Evolutionary conservation across 352 stramenopile species (phyloP).

Genomic region (Phytophthora rubi): DNA sequence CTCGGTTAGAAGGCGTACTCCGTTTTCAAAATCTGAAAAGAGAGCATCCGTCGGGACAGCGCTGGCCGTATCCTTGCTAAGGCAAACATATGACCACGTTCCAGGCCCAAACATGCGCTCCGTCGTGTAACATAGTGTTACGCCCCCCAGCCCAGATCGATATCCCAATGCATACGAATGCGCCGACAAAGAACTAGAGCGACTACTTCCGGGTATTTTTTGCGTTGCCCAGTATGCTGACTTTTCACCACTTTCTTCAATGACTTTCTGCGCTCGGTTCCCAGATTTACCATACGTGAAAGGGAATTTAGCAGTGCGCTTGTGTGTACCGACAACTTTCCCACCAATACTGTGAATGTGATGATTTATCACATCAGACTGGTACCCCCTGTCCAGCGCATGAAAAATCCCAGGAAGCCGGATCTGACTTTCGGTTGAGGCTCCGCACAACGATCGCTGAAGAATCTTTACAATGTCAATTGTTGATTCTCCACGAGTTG

Average conservation of each 20-base stretch:
- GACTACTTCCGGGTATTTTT: neutral
- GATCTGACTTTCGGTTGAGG: slow-evolving; percentile 9
- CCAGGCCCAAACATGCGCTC: neutral
- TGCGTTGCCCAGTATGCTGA: slow-evolving; percentile 4
- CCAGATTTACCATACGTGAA: slow-evolving; percentile 6
- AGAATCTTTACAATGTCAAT: slow-evolving; percentile 12
- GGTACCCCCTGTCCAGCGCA: neutral
- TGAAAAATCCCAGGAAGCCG: slow-evolving; percentile 6
- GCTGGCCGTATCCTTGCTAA: neutral
- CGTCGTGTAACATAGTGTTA: slow-evolving; percentile 12
- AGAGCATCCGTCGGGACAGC: neutral
- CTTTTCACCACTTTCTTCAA: slow-evolving; percentile 4
- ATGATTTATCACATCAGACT: neutral
- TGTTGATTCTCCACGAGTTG: slow-evolving; percentile 3
- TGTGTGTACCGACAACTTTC: slow-evolving; percentile 6
- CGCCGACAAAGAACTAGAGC: neutral
- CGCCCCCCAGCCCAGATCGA: slow-evolving; percentile 4
- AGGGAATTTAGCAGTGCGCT: slow-evolving; percentile 3
- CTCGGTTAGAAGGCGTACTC: neutral
- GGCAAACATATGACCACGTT: slow-evolving; percentile 4
- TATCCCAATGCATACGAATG: slow-evolving; percentile 6
- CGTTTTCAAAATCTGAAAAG: slow-evolving; percentile 4
- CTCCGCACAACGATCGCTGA: slow-evolving; percentile 7
- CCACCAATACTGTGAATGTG: slow-evolving; percentile 11
- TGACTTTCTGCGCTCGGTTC: neutral